Evolutionary conservation across 805 yeast genomes (phyloP).

Genomic region (Metschnikowia arizonensis): DNA sequence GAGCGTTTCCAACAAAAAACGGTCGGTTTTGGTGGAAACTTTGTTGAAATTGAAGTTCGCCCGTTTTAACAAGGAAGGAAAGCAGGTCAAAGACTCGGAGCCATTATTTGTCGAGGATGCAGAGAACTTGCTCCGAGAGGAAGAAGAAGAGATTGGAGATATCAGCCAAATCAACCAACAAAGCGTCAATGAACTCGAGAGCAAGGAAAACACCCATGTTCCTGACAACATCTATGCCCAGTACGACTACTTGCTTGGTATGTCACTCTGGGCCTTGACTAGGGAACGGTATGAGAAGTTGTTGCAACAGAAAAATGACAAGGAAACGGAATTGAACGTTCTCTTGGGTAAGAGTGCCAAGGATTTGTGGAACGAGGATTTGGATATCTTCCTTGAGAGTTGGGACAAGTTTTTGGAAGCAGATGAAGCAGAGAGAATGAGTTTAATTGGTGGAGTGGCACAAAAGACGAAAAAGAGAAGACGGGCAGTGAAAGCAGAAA

Average conservation of each 20-base stretch:
- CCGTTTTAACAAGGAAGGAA: slow-evolving; percentile 65
- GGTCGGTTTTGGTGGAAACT: slow-evolving; percentile 58
- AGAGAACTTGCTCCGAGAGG: slow-evolving; percentile 35
- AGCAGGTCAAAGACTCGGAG: slow-evolving; percentile 45
- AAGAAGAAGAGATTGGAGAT: slow-evolving; percentile 37
- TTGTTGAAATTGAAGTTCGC: slow-evolving; percentile 68
- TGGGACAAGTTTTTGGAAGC: slow-evolving; percentile 66
- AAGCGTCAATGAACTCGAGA: slow-evolving; percentile 25
- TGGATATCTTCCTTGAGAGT: slow-evolving; percentile 63
- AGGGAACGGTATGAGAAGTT: slow-evolving; percentile 81
- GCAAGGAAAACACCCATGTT: slow-evolving; percentile 35
- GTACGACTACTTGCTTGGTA: slow-evolving; percentile 84
- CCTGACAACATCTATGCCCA: slow-evolving; percentile 57
- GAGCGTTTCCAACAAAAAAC: slow-evolving; percentile 68
- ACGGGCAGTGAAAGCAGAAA: slow-evolving; percentile 16
- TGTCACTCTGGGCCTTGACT: slow-evolving; percentile 93
- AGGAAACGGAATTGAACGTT: slow-evolving; percentile 63
- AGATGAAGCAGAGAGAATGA: slow-evolving; percentile 58
- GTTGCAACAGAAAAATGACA: slow-evolving; percentile 65
- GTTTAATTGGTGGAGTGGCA: slow-evolving; percentile 37
- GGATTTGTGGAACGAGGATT: slow-evolving; percentile 83
- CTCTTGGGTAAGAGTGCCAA: slow-evolving; percentile 70
- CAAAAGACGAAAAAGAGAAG: slow-evolving; percentile 41
- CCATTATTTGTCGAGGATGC: slow-evolving; percentile 23
- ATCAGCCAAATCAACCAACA: slow-evolving; percentile 17